Conservation (phyloP, 192 early-diverging fungal genomes). For the Umbelopsis sp. region DNA sequence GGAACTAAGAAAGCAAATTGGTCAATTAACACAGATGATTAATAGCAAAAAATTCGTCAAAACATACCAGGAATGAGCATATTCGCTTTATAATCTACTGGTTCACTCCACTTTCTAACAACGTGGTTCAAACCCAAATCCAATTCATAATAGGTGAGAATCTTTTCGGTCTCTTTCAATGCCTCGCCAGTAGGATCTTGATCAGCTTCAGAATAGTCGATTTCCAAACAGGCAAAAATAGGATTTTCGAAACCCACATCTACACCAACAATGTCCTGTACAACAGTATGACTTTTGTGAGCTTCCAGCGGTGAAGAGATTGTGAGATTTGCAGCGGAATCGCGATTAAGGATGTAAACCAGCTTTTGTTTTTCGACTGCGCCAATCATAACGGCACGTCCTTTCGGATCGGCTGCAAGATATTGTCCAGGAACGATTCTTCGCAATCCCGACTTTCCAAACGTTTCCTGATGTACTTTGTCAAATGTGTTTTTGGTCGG, state of each 20-base stretch:
- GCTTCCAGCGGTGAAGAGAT: conserved; percentile 98
- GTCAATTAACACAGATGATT: neutral
- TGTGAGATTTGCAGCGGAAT: conserved; percentile 76
- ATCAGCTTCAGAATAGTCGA: conserved; percentile 82
- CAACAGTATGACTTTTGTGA: conserved; percentile 77
- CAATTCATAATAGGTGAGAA: conserved; percentile 93
- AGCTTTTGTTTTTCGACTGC: conserved; percentile 94
- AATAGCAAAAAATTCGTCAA: neutral
- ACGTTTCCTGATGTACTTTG: conserved; percentile 90
- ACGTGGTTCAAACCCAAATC: conserved; percentile 99
- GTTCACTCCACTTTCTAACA: conserved; percentile 92
- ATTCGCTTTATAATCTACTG: conserved; percentile 76
- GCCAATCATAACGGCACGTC: conserved; percentile 94
- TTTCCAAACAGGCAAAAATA: conserved; percentile 93
- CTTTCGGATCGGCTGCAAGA: conserved; percentile 93
- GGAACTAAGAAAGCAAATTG: conserved; percentile 51
- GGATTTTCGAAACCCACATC: conserved; percentile 99
- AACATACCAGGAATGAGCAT: conserved; percentile 73
- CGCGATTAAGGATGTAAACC: conserved; percentile 96
- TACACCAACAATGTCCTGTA: conserved; percentile 81
- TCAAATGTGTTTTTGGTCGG: conserved; percentile 70
- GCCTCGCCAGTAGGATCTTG: conserved; percentile 74
- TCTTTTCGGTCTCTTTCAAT: conserved; percentile 73
- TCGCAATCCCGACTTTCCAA: conserved; percentile 89
- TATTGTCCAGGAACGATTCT: conserved; percentile 95